These are phyloP conservation scores for Calonectria hawksworthii DNA, from an alignment of 2,329 filamentous ascomycete species.

Conservation along the genomic window DNA sequence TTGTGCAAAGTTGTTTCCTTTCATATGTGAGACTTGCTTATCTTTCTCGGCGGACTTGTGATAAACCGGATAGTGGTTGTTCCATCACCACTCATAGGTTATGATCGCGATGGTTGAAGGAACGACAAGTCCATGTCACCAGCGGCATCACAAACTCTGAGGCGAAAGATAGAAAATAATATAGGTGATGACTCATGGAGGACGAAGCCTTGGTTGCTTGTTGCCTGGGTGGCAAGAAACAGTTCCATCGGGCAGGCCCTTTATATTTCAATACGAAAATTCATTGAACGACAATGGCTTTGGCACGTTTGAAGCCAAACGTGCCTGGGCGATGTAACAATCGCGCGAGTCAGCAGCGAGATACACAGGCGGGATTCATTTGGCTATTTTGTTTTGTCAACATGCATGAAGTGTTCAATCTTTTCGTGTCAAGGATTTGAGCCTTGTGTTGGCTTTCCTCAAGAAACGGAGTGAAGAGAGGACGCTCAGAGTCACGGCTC, in stretches of 20 bases:
- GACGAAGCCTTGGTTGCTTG: not conserved
- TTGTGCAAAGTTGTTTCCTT: no score
- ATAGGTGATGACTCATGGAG: not conserved
- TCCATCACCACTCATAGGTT: no score
- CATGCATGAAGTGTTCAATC: no score
- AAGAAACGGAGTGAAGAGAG: not conserved
- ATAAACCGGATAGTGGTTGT: no score
- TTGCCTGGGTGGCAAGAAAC: not conserved
- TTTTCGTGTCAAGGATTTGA: not conserved
- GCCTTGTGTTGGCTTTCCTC: not conserved
- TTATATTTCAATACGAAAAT: not conserved
- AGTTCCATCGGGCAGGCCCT: not conserved
- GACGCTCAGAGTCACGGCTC: not conserved
- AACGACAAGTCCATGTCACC: not conserved
- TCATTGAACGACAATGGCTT: not conserved
- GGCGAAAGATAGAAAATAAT: not conserved
- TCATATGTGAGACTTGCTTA: no score
- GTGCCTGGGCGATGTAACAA: no score
- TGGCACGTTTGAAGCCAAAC: no score
- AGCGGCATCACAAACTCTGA: not conserved
- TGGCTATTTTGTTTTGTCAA: no score
- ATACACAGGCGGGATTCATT: no score
- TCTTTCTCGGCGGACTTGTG: no score
- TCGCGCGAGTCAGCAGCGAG: no score
- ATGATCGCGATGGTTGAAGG: no score